Conservation (phyloP, 352 stramenopile species). For the Pythium plurisporium region DNA sequence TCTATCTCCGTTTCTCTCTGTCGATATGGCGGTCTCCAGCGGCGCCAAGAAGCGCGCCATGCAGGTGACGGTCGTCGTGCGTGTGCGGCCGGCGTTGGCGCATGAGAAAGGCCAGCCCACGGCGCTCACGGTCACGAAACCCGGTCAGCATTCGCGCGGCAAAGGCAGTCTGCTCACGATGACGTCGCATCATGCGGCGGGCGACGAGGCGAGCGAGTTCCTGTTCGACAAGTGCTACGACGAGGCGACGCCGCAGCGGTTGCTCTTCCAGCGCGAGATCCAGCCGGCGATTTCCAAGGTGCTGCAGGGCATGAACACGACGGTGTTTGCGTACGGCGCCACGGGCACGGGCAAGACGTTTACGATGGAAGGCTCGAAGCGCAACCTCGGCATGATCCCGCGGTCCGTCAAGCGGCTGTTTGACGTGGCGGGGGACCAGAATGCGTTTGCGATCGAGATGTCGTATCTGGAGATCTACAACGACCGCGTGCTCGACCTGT, state of each 20-base stretch:
- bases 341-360: conserved; percentile 64
- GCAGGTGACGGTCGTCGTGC: conserved; percentile 38
- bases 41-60: conserved; percentile 20
- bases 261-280: conserved; percentile 42
- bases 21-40: not conserved
- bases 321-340: conserved; percentile 55
- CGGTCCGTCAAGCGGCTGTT: conserved; percentile 45
- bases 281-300: conserved; percentile 28
- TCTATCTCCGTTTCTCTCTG: not conserved
- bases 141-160: conserved; percentile 3
- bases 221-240: conserved; percentile 46
- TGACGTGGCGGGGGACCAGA: conserved; percentile 23
- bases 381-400: conserved; percentile 46
- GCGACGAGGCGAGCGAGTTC: conserved; percentile 18
- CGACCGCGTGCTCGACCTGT: conserved; percentile 78
- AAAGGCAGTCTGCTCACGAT: conserved; percentile 18
- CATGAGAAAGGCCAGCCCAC: conserved; percentile 25
- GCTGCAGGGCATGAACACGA: conserved; percentile 42
- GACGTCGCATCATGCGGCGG: not conserved
- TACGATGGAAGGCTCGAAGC: conserved; percentile 56
- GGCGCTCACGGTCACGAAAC: conserved; percentile 18
- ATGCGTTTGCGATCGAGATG: conserved; percentile 31
- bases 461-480: conserved; percentile 89
- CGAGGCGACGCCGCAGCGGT: conserved; percentile 26
- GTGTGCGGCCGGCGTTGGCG: conserved; percentile 30